Evolutionary conservation across 208 protist species (phyloP).

Genomic region (Trypanosoma lewisi): DNA sequence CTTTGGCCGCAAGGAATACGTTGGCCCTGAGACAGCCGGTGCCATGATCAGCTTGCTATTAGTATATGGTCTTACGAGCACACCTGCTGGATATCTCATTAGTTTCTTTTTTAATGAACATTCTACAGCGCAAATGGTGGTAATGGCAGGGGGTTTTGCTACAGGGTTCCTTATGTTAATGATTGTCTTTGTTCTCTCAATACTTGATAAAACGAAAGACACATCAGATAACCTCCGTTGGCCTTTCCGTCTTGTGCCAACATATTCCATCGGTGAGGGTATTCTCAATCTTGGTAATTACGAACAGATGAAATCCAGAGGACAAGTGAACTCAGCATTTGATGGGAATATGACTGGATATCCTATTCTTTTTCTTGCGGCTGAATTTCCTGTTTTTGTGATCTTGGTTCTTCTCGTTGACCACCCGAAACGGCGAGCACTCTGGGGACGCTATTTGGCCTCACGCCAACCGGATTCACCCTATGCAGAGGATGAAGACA

Average conservation of each 20-base stretch:
- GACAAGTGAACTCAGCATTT: slow-evolving; percentile 17
- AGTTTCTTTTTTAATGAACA: slow-evolving; percentile 60
- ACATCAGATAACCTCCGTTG: too few species aligned
- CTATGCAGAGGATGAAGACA: slow-evolving; percentile 34
- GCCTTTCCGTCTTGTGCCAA: too few species aligned
- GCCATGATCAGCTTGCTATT: neutral
- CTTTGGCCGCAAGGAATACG: too few species aligned
- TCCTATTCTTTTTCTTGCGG: slow-evolving; percentile 59
- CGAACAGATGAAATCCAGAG: slow-evolving; percentile 26
- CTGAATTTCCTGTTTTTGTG: slow-evolving; percentile 53
- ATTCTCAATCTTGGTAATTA: slow-evolving; percentile 16
- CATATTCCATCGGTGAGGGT: too few species aligned
- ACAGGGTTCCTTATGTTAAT: slow-evolving; percentile 71
- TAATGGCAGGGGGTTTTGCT: slow-evolving; percentile 74
- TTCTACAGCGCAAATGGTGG: slow-evolving; percentile 61
- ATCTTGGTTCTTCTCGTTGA: slow-evolving; percentile 62
- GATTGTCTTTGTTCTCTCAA: slow-evolving; percentile 44
- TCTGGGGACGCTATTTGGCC: neutral
- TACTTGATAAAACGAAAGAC: too few species aligned
- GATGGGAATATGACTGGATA: slow-evolving; percentile 31
- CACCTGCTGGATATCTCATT: neutral
- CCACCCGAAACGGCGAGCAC: slow-evolving; percentile 40
- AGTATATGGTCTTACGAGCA: neutral
- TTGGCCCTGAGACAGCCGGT: neutral
- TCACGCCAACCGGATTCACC: slow-evolving; percentile 26